Evolutionary conservation across 805 yeast genomes (phyloP).

Genomic region (Pichia membranifaciens): DNA sequence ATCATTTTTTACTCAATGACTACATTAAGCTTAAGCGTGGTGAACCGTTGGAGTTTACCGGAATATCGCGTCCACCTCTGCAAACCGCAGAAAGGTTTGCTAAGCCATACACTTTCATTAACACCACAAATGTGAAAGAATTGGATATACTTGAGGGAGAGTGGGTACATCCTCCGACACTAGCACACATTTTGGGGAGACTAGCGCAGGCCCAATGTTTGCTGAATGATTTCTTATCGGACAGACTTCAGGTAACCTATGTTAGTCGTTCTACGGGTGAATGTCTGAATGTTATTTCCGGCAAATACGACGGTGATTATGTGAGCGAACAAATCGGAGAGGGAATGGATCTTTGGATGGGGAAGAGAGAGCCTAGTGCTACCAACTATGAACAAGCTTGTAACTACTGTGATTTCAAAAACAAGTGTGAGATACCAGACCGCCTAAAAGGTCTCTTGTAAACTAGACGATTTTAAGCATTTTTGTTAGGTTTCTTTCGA

Average conservation of each 20-base stretch:
- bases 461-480: no score
- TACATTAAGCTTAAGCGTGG: constrained; percentile 43
- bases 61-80: not conserved
- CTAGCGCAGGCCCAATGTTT: constrained; percentile 40
- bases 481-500: no score
- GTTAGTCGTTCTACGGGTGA: not conserved
- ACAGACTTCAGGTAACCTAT: constrained; percentile 34
- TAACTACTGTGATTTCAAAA: constrained; percentile 42
- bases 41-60: constrained; percentile 37
- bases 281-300: constrained; percentile 19
- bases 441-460: constrained; percentile 1
- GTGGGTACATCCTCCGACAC: constrained; percentile 54
- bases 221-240: constrained; percentile 33
- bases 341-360: constrained; percentile 53
- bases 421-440: constrained; percentile 9
- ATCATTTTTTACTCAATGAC: constrained; percentile 37
- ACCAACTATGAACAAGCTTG: constrained; percentile 41
- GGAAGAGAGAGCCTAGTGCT: constrained; percentile 44
- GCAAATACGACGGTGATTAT: constrained; percentile 32
- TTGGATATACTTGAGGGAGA: constrained; percentile 13
- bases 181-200: constrained; percentile 51
- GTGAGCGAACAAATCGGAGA: constrained; percentile 28
- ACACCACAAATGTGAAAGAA: not conserved
- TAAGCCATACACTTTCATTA: constrained; percentile 2
- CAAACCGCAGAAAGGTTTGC: not conserved